Conservation (phyloP, 2,329 filamentous ascomycete genomes). For the Colletotrichum tanaceti region DNA sequence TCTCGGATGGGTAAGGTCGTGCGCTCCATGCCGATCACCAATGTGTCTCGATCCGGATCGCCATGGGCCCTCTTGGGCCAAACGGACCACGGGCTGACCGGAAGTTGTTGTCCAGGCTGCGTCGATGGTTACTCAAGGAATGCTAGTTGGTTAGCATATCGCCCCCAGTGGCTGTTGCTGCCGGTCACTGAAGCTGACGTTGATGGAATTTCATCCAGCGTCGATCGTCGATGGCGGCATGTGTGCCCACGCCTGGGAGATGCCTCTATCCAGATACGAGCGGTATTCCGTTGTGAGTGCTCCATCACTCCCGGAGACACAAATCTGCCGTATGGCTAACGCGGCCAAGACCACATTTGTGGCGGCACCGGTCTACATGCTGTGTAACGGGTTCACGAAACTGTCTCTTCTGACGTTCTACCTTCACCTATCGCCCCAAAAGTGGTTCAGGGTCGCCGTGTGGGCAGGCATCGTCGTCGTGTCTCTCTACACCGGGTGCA, state of each 20-base stretch:
- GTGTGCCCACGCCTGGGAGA: conserved; percentile 42
- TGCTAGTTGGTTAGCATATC: conserved; percentile 18
- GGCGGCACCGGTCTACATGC: conserved; percentile 48
- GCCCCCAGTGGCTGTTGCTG: neutral
- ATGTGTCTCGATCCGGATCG: conserved; percentile 9
- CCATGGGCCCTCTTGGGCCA: neutral
- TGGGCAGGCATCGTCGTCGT: conserved; percentile 49
- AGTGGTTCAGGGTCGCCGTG: conserved; percentile 48
- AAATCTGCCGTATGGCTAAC: neutral
- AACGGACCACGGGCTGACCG: neutral
- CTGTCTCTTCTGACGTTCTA: conserved; percentile 55
- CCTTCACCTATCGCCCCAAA: conserved; percentile 51
- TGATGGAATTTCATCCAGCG: neutral
- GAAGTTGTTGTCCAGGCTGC: conserved; percentile 4
- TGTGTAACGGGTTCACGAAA: conserved; percentile 52
- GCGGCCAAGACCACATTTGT: conserved; percentile 42
- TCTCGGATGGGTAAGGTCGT: conserved; percentile 39
- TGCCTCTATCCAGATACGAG: conserved; percentile 32
- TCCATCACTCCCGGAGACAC: no score
- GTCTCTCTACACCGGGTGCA: conserved; percentile 47
- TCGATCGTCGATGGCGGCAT: conserved; percentile 21
- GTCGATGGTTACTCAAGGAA: conserved; percentile 29
- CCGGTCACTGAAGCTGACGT: neutral
- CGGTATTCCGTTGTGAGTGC: conserved; percentile 37
- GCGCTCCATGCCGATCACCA: no score